Evolutionary conservation across 257 asterid species (phyloP).

Genomic region (Solanum boliviense): DNA sequence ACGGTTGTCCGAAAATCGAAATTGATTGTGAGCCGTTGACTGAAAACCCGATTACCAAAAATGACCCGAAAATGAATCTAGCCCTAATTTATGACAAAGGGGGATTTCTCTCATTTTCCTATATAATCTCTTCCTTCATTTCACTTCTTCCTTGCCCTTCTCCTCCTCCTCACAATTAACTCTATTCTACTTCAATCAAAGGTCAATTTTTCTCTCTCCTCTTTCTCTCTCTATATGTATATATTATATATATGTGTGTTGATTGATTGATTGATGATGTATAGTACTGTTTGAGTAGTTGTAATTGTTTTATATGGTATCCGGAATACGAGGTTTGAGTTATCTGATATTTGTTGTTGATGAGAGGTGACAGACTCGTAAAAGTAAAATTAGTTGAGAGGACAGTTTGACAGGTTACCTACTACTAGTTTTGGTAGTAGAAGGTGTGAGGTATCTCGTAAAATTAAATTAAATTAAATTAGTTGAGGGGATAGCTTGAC

Average conservation of each 20-base stretch:
- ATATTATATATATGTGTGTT: not conserved
- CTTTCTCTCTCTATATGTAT: not conserved
- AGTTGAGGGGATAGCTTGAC: not conserved
- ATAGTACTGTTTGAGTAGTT: not conserved
- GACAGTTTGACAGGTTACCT: not conserved
- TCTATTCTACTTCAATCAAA: not conserved
- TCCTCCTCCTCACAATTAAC: not conserved
- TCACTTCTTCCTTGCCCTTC: not conserved
- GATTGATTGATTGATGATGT: not conserved
- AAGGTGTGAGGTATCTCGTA: not conserved
- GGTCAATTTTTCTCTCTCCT: not conserved
- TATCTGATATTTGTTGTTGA: not conserved
- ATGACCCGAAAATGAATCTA: not conserved
- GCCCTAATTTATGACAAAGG: not conserved
- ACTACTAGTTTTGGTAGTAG: not conserved
- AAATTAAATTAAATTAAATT: not conserved
- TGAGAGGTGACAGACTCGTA: fast-evolving
- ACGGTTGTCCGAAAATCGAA: not conserved
- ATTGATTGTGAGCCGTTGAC: not conserved
- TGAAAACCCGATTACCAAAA: not conserved
- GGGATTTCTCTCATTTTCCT: not conserved
- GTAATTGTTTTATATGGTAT: not conserved
- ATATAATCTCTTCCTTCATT: not conserved
- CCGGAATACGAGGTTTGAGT: not conserved
- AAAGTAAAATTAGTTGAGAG: not conserved